A percentile compares a stretch with the other conserved stretches of the same genome.
Conservation (phyloP, 208 protist species). For the Vickermania spadyakhi region DNA sequence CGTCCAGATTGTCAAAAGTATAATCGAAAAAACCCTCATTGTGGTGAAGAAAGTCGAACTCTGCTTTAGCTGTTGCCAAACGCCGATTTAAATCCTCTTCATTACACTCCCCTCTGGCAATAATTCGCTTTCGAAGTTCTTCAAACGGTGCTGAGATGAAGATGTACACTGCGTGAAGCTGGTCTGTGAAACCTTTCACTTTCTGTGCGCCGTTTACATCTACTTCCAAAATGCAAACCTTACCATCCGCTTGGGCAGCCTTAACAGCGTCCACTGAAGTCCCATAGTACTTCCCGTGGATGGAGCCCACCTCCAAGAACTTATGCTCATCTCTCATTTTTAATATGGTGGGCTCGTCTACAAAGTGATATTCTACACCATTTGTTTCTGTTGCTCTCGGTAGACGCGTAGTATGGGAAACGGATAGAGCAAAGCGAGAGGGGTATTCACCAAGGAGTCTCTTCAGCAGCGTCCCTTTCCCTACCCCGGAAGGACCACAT, state of each 20-base stretch:
- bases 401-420: slow-evolving; percentile 89
- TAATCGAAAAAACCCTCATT: slow-evolving; percentile 60
- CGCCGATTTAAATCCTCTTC: slow-evolving; percentile 63
- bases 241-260: slow-evolving; percentile 49
- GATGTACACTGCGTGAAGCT: slow-evolving; percentile 45
- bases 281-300: slow-evolving; percentile 95
- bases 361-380: slow-evolving; percentile 91
- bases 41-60: slow-evolving; percentile 63
- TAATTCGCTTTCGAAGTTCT: slow-evolving; percentile 70
- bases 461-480: slow-evolving; percentile 89
- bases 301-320: slow-evolving; percentile 89
- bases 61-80: slow-evolving; percentile 57
- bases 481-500: slow-evolving; percentile 88
- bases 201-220: slow-evolving; percentile 88
- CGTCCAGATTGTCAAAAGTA: slow-evolving; percentile 67
- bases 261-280: slow-evolving; percentile 81
- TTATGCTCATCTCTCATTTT: slow-evolving; percentile 53
- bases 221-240: slow-evolving; percentile 86
- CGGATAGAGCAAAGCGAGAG: slow-evolving; percentile 79
- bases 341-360: slow-evolving; percentile 43
- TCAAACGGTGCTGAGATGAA: slow-evolving; percentile 80
- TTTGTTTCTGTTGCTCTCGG: slow-evolving; percentile 79
- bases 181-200: slow-evolving; percentile 15
- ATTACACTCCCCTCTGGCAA: slow-evolving; percentile 58
- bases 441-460: slow-evolving; percentile 65